phyloP scores from a whole-genome alignment of 345 rosid genomes.

The Aquilaria yunnanensis region DNA sequence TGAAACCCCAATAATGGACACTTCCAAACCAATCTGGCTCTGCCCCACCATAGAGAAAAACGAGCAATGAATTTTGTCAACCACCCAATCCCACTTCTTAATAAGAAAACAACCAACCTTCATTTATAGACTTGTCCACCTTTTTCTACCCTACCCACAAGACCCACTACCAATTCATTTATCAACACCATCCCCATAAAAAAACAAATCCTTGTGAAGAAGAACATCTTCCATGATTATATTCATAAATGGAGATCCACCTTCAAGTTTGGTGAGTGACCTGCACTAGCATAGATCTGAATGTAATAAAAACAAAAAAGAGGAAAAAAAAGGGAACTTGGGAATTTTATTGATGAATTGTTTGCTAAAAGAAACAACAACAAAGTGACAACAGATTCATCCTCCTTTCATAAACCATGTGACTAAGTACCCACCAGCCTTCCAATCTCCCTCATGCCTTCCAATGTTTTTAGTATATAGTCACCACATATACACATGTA shows the following conservation, averaged over 20 bases:
- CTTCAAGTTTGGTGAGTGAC: too few species aligned
- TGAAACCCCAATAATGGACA: too few species aligned
- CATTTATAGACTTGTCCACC: constrained; percentile 21
- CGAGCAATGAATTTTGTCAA: constrained; percentile 29
- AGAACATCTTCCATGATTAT: not conserved
- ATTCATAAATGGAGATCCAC: too few species aligned
- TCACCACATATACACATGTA: constrained; percentile 51
- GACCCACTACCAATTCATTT: not conserved
- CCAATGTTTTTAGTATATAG: constrained; percentile 40
- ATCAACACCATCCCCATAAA: not conserved
- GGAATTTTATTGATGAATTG: constrained; percentile 48
- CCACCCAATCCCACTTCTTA: constrained; percentile 22
- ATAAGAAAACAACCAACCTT: constrained; percentile 21
- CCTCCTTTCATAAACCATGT: constrained; percentile 44
- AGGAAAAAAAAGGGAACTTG: constrained; percentile 25
- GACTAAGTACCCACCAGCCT: constrained; percentile 40
- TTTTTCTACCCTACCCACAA: constrained; percentile 3
- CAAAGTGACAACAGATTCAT: constrained; percentile 35
- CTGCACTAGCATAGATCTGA: not conserved
- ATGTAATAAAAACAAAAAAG: not conserved
- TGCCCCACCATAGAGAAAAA: not conserved
- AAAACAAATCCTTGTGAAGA: not conserved
- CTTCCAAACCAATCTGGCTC: constrained; percentile 4
- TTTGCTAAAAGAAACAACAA: constrained; percentile 31
- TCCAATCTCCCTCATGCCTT: constrained; percentile 37